These are phyloP conservation scores for Trypanosomatidae sp. DNA, from an alignment of 208 protist genomes.

Conservation along the genomic window DNA sequence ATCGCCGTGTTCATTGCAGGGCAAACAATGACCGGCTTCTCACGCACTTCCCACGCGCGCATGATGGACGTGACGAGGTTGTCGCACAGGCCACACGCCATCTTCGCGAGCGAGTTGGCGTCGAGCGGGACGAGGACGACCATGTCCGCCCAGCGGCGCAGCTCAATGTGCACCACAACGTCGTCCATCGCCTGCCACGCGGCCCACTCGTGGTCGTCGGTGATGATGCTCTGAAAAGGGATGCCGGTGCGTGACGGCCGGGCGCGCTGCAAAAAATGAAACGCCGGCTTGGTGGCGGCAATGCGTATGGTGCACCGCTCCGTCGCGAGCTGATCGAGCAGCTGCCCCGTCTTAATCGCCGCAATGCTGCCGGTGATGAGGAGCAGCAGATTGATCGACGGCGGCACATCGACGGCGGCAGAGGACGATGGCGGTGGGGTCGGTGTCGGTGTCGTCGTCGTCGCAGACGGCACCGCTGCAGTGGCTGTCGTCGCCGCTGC, in stretches of 20 bases:
- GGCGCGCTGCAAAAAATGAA: conserved; percentile 63
- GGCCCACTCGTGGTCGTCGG: conserved; percentile 72
- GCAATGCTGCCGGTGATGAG: conserved; percentile 84
- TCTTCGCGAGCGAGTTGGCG: conserved; percentile 95
- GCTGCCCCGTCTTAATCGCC: conserved; percentile 69
- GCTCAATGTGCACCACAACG: conserved; percentile 86
- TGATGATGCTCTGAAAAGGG: conserved; percentile 65
- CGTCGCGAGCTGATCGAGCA: conserved; percentile 55
- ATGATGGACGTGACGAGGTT: conserved; percentile 93
- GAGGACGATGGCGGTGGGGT: neutral
- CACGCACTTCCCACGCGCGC: conserved; percentile 89
- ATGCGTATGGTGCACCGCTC: conserved; percentile 71
- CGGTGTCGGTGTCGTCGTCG: no score
- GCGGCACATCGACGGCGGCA: neutral
- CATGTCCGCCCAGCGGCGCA: conserved; percentile 92
- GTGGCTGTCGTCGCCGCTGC: no score
- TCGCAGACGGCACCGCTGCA: no score
- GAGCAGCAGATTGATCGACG: conserved; percentile 62
- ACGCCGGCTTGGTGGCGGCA: conserved; percentile 58
- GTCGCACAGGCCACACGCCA: conserved; percentile 90
- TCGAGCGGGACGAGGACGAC: conserved; percentile 94
- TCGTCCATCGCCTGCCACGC: conserved; percentile 80
- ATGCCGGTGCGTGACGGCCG: conserved; percentile 40
- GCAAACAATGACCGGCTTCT: conserved; percentile 90
- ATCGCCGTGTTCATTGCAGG: conserved; percentile 98